Conservation (phyloP, 2,329 filamentous ascomycete genomes). For the Chaetomium globosum region DNA sequence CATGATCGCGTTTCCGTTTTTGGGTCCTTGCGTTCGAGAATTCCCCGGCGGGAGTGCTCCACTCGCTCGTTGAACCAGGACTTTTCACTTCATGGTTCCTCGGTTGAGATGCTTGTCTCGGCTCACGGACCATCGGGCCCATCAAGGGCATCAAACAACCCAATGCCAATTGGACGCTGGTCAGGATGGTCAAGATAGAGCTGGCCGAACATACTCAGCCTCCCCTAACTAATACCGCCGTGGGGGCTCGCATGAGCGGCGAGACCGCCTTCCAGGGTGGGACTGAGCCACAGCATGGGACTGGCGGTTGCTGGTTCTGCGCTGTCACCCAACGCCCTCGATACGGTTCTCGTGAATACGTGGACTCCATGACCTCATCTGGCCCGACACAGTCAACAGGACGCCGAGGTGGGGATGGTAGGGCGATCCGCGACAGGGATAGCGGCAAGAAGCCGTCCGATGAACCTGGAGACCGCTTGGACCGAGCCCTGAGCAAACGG, state of each 20-base stretch:
- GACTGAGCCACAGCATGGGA: background rate
- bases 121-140: background rate
- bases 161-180: background rate
- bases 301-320: background rate
- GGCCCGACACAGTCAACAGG: background rate
- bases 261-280: background rate
- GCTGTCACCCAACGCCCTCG: conserved; percentile 2
- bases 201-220: background rate
- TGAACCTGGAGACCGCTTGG: background rate
- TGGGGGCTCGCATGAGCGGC: conserved; percentile 5
- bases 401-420: background rate
- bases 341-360: background rate
- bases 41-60: background rate
- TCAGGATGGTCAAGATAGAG: background rate
- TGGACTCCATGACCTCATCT: conserved; percentile 8
- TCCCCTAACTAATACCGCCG: conserved; percentile 3
- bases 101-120: background rate
- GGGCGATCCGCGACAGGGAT: background rate
- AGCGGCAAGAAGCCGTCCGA: conserved; percentile 7
- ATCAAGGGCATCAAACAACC: background rate
- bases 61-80: background rate
- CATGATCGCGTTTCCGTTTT: conserved; percentile 34
- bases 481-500: background rate
- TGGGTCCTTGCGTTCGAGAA: conserved; percentile 7
- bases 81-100: background rate